Evolutionary conservation across 805 yeast species (phyloP), one percentile per base, ranked within the genome.

Genomic region (Sugiyamaella smithiae): DNA sequence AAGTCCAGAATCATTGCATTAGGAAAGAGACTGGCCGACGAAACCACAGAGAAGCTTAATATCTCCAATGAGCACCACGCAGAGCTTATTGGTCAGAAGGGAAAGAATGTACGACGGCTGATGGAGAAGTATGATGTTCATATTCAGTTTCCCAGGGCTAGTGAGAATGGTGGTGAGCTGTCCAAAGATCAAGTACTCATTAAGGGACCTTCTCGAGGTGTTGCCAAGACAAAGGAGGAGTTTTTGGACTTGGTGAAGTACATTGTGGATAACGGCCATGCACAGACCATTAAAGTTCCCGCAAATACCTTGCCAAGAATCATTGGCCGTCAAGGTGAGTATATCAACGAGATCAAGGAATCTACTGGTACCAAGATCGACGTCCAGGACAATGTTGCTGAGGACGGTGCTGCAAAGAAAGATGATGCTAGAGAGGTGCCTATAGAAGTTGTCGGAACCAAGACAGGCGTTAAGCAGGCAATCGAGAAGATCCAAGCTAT

Each of bases 191-290:
- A 86, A 57, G 82, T 85, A 36, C 73, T 77, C 36, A 77, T 91
- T 50, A 82, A 82, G 61, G 97, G 97, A 48, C 95, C 97, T 43
- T 86, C 97, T 22, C 84, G 83, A 67, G 93, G 91, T 57, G 98
- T 86, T 28, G 75, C 80, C 28, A 82, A 82, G 64, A 95, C 95
- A 28, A 81, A 80, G 64, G 90, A 83, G 54, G 97, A 90, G 71
- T 71, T 95, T 62, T 75, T 77, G 57, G 97, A 89, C 49, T 75
- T 95, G 54, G 73, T 87, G 57, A 84, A 85, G 57, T 93, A 84
- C 66, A 98, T 90, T 67, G 83, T 78, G 61, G 96, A 87, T 58
- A 88, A 89, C 63, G 91, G 96, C 14, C 79, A 80, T 69, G 75
- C 77, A 50, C 74, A 80, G 55, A 69, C 71, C n/a, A 65, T 91